A percentile compares a stretch with the other conserved stretches of the same genome.
Evolutionary conservation across 768 basidiomycete genomes (phyloP).

Genomic region (Lactarius tabidus): DNA sequence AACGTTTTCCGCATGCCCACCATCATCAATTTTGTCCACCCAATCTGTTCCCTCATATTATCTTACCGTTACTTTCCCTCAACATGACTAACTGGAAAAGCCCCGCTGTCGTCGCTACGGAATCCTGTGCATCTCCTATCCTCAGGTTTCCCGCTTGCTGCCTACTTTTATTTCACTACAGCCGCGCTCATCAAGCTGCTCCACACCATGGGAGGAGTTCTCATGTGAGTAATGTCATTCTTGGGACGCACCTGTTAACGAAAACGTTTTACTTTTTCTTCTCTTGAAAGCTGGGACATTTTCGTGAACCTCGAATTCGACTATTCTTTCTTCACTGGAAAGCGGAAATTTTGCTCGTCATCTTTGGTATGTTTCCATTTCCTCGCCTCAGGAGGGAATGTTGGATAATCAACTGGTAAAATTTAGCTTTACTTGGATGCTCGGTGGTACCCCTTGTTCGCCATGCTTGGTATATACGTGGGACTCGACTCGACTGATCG

Average conservation of each 20-base stretch:
- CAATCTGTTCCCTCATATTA: neutral
- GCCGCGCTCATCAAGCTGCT: neutral
- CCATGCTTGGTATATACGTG: neutral
- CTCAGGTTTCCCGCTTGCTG: neutral
- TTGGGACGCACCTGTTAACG: neutral
- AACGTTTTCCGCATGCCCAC: neutral
- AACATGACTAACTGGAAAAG: neutral
- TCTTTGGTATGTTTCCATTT: neutral
- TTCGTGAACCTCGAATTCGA: neutral
- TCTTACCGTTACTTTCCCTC: neutral
- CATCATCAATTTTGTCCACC: neutral
- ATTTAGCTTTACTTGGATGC: neutral
- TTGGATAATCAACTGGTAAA: neutral
- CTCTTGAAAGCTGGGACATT: neutral
- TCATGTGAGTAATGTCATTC: slow-evolving; percentile 5
- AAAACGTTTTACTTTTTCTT: neutral
- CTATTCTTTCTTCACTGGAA: neutral
- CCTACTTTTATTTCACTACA: neutral
- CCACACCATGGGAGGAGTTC: slow-evolving; percentile 11
- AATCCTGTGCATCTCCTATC: neutral
- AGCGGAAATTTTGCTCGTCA: neutral
- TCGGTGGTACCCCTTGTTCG: neutral
- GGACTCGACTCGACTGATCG: neutral
- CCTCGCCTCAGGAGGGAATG: neutral
- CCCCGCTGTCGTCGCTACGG: neutral